Conservation (phyloP, 2,329 filamentous ascomycete genomes). For the Metarhizium sp. region DNA sequence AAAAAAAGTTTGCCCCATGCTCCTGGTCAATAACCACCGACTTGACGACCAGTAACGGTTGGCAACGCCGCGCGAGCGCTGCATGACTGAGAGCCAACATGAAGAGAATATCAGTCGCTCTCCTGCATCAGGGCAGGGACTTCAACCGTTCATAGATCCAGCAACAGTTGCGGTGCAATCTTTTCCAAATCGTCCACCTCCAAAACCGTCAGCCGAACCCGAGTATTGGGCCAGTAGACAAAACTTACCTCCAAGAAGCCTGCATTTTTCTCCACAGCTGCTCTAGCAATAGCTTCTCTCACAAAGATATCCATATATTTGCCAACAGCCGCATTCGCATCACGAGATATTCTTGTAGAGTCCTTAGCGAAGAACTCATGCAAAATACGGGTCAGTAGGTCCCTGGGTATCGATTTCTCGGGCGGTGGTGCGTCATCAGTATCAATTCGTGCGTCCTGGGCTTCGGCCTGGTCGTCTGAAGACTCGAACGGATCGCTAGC, state of each 20-base stretch:
- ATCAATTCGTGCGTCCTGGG: constrained; percentile 3
- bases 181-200: constrained; percentile 86
- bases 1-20: no score
- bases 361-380: constrained; percentile 70
- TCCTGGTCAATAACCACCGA: no score
- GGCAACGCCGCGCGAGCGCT: no score
- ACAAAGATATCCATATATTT: constrained; percentile 91
- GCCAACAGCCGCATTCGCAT: constrained; percentile 66
- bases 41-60: no score
- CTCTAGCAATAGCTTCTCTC: constrained; percentile 74
- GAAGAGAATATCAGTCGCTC: neutral
- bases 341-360: constrained; percentile 63
- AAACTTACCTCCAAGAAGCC: constrained; percentile 64
- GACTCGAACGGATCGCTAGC: constrained; percentile 27
- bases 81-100: neutral
- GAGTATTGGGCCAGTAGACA: neutral
- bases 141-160: constrained; percentile 59
- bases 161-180: constrained; percentile 70
- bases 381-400: constrained; percentile 66
- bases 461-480: constrained; percentile 21
- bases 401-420: constrained; percentile 52
- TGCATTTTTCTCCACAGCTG: constrained; percentile 58
- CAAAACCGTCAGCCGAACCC: constrained; percentile 7
- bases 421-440: constrained; percentile 26
- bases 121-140: neutral